phyloP scores from a whole-genome alignment of 2,329 filamentous ascomycete genomes.

The Bipolaris sorokiniana region DNA sequence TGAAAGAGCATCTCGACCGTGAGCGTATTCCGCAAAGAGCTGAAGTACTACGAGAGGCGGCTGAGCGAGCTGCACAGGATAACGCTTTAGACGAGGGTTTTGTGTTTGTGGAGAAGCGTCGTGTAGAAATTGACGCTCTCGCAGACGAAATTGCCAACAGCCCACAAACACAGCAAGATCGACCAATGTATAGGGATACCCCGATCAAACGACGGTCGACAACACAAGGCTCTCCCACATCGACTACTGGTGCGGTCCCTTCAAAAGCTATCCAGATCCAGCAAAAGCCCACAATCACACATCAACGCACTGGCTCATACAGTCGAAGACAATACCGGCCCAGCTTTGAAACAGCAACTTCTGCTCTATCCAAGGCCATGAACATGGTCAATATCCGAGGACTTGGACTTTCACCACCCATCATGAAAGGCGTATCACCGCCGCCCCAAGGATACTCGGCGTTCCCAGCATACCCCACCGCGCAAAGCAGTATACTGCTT shows the following conservation, averaged over 20 bases:
- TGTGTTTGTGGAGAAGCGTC: conserved; percentile 91
- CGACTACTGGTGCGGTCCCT: conserved; percentile 71
- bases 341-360: conserved; percentile 78
- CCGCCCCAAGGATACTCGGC: conserved; percentile 76
- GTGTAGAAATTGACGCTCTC: conserved; percentile 95
- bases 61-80: conserved; percentile 78
- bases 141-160: conserved; percentile 93
- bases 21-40: conserved; percentile 51
- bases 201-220: conserved; percentile 77
- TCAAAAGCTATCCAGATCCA: conserved; percentile 79
- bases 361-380: conserved; percentile 91
- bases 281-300: conserved; percentile 64
- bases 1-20: conserved; percentile 56
- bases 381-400: conserved; percentile 87
- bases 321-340: conserved; percentile 77
- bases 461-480: conserved; percentile 82
- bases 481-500: conserved; percentile 71
- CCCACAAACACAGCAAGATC: conserved; percentile 62
- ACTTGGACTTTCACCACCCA: conserved; percentile 69
- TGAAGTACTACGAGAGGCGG: conserved; percentile 54
- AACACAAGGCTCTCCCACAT: conserved; percentile 73
- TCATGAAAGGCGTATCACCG: conserved; percentile 69
- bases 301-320: conserved; percentile 79
- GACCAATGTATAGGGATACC: conserved; percentile 60
- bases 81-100: conserved; percentile 92